Evolutionary conservation across 2,329 filamentous ascomycete species (phyloP), one percentile per base, ranked within the genome.

Genomic region (Fusarium albidum): DNA sequence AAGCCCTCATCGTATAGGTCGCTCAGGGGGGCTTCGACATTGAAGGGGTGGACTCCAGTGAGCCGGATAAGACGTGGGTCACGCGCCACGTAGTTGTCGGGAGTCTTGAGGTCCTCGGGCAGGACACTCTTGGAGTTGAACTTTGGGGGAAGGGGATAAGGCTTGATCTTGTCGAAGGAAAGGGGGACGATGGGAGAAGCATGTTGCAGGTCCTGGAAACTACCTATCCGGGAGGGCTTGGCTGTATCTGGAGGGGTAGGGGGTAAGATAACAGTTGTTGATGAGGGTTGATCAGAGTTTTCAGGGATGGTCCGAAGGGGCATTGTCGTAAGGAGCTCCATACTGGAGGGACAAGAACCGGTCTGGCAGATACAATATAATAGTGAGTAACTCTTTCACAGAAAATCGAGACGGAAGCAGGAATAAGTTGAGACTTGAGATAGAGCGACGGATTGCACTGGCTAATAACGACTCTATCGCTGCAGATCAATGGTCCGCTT

Each of bases 11-110:
- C 82, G 72, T 87, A 96, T 1, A 96, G 78, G 13, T 86, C 85
- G 48, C 85, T 90, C 9, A 97, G 75, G 0, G 93, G 92, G 9
- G 93, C 83, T 73, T 97, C 93, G 41, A 90, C 88, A 65, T 97
- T 97, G 78, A 96, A 96, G 1, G 93, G 93, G 72, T 96, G 93
- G 6, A 91, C 83, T 18, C 93, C 93, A 10, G 93, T 97, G 12
- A 97, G 78, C 43, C 93, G 84, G 60, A 97, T 95, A 13, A 97
- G 79, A 33, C 92, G 83, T 1, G 89, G 80, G 73, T 96, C 92
- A 70, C 93, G 82, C 17, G 87, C 81, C 15, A 97, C 90, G 77
- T 94, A 91, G 61, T 75, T 79, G 68, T 97, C 93, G 9, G 93
- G 93, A 1, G 92, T 97, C 57, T 89, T 88, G 59, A 90, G 79